phyloP scores from a whole-genome alignment of 1,284 basidiomycete genomes.

The Tremellales sp. region DNA sequence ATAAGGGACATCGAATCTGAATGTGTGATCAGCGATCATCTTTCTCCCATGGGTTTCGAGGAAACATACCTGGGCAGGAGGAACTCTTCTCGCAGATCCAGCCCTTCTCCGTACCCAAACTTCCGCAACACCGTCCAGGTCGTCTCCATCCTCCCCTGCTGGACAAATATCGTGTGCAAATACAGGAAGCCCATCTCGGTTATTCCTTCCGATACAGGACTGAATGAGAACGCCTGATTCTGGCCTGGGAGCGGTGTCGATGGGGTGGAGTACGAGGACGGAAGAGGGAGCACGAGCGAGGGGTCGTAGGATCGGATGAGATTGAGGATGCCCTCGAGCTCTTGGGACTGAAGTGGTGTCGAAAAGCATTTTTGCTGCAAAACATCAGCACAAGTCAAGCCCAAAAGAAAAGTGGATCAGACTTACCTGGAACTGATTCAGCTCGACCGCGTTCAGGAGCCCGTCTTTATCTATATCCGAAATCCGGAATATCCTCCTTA shows the following conservation, averaged over 20 bases:
- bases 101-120: slow-evolving; percentile 93
- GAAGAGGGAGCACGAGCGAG: slow-evolving; percentile 41
- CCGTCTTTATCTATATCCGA: slow-evolving; percentile 95
- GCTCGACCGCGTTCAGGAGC: slow-evolving; percentile 78
- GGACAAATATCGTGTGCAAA: slow-evolving; percentile 95
- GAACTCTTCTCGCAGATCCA: slow-evolving; percentile 83
- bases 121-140: slow-evolving; percentile 95
- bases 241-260: slow-evolving; percentile 29
- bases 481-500: slow-evolving; percentile 91
- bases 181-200: slow-evolving; percentile 93
- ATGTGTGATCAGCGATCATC: background rate
- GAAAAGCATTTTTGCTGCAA: slow-evolving; percentile 87
- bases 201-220: slow-evolving; percentile 57
- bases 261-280: slow-evolving; percentile 23
- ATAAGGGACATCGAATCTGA: slow-evolving; percentile 81
- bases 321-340: slow-evolving; percentile 85
- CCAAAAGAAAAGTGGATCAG: background rate
- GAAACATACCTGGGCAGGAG: slow-evolving; percentile 67
- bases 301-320: slow-evolving; percentile 70
- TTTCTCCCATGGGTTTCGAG: background rate
- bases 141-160: slow-evolving; percentile 91
- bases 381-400: slow-evolving; percentile 1
- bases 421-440: slow-evolving; percentile 91
- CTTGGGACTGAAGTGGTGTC: slow-evolving; percentile 83
- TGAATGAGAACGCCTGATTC: slow-evolving; percentile 23